Evolutionary conservation across 1,284 basidiomycete species (phyloP).

Genomic region (Leucoagaricus sp.): DNA sequence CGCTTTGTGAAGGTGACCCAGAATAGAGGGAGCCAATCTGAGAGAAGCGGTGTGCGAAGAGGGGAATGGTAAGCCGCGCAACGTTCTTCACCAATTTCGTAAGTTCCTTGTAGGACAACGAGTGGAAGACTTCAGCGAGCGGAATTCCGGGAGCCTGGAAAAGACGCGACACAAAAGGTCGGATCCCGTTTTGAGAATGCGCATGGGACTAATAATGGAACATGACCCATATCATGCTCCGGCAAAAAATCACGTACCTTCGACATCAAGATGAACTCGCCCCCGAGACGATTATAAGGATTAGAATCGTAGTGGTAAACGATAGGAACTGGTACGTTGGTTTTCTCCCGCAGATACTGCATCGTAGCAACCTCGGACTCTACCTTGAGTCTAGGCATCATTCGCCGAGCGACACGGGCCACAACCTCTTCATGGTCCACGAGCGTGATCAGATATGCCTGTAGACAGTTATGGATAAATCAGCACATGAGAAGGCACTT

Average conservation of each 20-base stretch:
- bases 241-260: slow-evolving; percentile 50
- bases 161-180: slow-evolving; percentile 12
- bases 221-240: slow-evolving; percentile 1
- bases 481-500: neutral
- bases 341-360: slow-evolving; percentile 68
- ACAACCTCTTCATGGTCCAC: slow-evolving; percentile 61
- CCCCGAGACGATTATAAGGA: slow-evolving; percentile 78
- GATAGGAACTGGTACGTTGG: slow-evolving; percentile 68
- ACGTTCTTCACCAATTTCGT: slow-evolving; percentile 65
- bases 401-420: slow-evolving; percentile 75
- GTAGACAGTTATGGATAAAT: slow-evolving; percentile 14
- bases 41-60: slow-evolving; percentile 75
- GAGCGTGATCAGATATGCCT: slow-evolving; percentile 79
- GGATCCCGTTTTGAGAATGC: slow-evolving; percentile 14
- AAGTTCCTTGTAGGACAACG: slow-evolving; percentile 61
- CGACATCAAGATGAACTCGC: slow-evolving; percentile 83
- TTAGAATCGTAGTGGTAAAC: slow-evolving; percentile 78
- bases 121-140: slow-evolving; percentile 66
- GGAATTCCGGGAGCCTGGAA: slow-evolving; percentile 69
- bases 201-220: slow-evolving; percentile 1
- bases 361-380: slow-evolving; percentile 83
- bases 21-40: slow-evolving; percentile 73
- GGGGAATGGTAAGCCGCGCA: slow-evolving; percentile 62
- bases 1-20: slow-evolving; percentile 36
- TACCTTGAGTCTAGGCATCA: slow-evolving; percentile 81